Evolutionary conservation across 2,329 filamentous ascomycete genomes (phyloP), one percentile per base, ranked within the genome.

Genomic region (Apiospora sp.): DNA sequence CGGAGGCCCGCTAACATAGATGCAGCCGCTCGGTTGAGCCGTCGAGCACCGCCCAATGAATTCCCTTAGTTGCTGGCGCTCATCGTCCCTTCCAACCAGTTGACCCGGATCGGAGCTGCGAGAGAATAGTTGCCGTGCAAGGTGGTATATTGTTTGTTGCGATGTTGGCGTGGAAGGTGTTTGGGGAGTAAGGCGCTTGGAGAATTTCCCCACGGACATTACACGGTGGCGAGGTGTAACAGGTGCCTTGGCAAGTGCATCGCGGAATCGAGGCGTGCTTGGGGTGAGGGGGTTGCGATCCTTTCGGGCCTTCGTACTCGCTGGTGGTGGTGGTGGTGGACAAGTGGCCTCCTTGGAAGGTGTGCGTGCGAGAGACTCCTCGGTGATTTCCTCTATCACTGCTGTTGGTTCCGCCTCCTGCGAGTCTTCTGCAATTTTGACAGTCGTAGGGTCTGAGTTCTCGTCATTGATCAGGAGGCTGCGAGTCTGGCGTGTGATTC

Each of bases 1-100:
- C 2, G 96, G 96, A 4, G 96, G 96, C 0, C 96, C 96, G 77
- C 95, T 98, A 76, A 99, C 92, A 80, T 99, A 99, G 70, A 98
- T 88, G 80, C 96, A 98, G 71, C 95, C 95, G 71, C 92, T 91
- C 3, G 88, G 89, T 14, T 86, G 86, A 24, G 89, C 82, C 12
- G 88, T 85, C 6, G 92, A 84, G 76, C 91, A 90, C 69, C 88
- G 87, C 51, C 89, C 85, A 69, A 98, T 87, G 79, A 98, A 98
- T 0, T 80, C 82, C 16, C 86, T 84, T 46, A 98, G 84, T 75
- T 95, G 91, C 19, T 87, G 84, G 54, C 89, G 86, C 79, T 92
- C 86, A 79, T 88, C 84, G 43, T 97, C 94, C 67, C 95, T 91
- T 68, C 95, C 95, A 72, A 97, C 88, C 16, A 98, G 86, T 76